A percentile compares a stretch with the other conserved stretches of the same genome.
Evolutionary conservation across 352 stramenopile genomes (phyloP).

Genomic region (Pelagophyceae sp.): DNA sequence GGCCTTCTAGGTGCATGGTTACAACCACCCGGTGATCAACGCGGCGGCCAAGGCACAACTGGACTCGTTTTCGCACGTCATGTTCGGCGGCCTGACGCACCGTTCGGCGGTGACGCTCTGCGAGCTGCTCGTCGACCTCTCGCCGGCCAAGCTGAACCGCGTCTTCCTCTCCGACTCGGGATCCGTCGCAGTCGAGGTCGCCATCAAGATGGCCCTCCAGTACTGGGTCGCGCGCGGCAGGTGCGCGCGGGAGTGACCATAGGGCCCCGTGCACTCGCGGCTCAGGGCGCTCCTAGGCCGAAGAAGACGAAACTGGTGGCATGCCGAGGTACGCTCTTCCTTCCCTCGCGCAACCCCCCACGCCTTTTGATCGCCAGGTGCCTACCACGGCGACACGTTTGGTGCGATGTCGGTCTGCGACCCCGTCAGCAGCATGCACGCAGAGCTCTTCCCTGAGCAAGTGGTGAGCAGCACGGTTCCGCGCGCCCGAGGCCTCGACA

Average conservation of each 20-base stretch:
- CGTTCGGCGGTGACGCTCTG: conserved; percentile 43
- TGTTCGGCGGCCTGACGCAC: conserved; percentile 61
- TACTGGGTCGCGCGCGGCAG: conserved; percentile 43
- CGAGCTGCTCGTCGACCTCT: conserved; percentile 36
- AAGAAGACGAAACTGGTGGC: conserved; percentile 50
- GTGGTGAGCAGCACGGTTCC: no score
- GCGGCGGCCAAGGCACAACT: conserved; percentile 45
- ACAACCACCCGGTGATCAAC: conserved; percentile 50
- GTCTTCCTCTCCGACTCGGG: conserved; percentile 55
- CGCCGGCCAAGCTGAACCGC: conserved; percentile 40
- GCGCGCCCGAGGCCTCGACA: no score
- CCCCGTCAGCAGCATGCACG: conserved; percentile 56
- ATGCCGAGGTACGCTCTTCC: no score
- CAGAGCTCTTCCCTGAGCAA: no score
- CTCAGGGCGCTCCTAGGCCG: no score
- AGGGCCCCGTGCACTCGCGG: no score
- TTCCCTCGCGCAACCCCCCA: no score
- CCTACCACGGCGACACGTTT: conserved; percentile 61
- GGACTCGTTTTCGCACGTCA: conserved; percentile 53
- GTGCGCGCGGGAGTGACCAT: no score
- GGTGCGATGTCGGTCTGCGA: conserved; percentile 59
- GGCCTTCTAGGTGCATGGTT: conserved; percentile 53
- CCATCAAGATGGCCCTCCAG: conserved; percentile 62
- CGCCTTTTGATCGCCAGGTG: no score
- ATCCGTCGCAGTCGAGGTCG: conserved; percentile 51